Percentiles rank a stretch among this genome's conserved stretches.
phyloP scores from a whole-genome alignment of 768 basidiomycete genomes.

The Hirschioporus abietinus region DNA sequence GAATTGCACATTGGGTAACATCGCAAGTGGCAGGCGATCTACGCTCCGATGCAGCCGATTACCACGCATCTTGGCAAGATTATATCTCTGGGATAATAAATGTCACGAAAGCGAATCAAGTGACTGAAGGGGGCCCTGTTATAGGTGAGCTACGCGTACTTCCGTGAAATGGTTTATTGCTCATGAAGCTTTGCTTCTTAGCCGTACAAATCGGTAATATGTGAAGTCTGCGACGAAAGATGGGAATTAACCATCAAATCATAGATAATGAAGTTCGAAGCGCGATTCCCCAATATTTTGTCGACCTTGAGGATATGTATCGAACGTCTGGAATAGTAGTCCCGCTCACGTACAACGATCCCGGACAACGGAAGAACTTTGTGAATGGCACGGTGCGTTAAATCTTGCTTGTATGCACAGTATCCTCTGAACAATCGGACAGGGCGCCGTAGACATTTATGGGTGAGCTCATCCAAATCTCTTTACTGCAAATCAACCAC shows the following conservation, averaged over 20 bases:
- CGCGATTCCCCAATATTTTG: conserved; percentile 40
- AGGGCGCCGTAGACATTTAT: conserved; percentile 74
- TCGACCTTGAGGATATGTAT: conserved; percentile 52
- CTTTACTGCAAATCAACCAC: not conserved
- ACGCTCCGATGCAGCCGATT: conserved; percentile 70
- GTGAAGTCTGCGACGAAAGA: not conserved
- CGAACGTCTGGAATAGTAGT: conserved; percentile 54
- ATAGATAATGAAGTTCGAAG: conserved; percentile 1
- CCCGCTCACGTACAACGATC: conserved; percentile 73
- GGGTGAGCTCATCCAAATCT: conserved; percentile 36
- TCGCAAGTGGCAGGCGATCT: conserved; percentile 57
- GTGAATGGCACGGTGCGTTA: conserved; percentile 60
- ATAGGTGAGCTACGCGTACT: conserved; percentile 41
- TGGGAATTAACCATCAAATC: not conserved
- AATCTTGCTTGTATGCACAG: not conserved
- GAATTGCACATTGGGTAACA: conserved; percentile 66
- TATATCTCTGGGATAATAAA: conserved; percentile 66
- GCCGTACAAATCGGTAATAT: conserved; percentile 50
- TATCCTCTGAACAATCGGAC: not conserved
- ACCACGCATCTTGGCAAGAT: conserved; percentile 61
- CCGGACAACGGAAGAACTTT: conserved; percentile 51
- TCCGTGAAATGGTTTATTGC: not conserved
- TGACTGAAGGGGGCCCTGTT: conserved; percentile 70
- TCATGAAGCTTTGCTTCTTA: conserved; percentile 16
- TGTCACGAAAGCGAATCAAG: conserved; percentile 58